phyloP scores from a whole-genome alignment of 2,329 filamentous ascomycete genomes.

The Parafenestella ontariensis region DNA sequence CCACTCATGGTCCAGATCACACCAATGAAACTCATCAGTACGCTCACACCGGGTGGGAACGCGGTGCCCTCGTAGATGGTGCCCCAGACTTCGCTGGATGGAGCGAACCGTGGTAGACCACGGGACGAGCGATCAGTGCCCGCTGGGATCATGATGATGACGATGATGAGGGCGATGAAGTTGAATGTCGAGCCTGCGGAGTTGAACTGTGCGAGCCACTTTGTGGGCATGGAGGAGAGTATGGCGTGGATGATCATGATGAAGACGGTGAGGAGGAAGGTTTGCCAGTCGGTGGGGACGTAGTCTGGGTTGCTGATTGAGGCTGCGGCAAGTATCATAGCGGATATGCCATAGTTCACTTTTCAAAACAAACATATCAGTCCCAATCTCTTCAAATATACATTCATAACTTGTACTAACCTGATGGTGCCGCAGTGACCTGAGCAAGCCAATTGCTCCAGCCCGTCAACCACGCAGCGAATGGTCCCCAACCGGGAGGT shows the following conservation, averaged over 20 bases:
- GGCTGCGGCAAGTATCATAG: constrained; percentile 74
- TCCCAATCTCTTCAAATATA: background rate
- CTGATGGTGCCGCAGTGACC: constrained; percentile 68
- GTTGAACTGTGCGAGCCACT: constrained; percentile 74
- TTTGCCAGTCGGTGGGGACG: constrained; percentile 69
- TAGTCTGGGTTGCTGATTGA: constrained; percentile 74
- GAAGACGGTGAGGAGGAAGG: constrained; percentile 70
- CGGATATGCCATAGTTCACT: constrained; percentile 70
- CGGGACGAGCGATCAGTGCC: constrained; percentile 59
- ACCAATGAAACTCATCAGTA: constrained; percentile 74
- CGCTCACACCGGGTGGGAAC: constrained; percentile 70
- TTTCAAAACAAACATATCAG: constrained; percentile 9
- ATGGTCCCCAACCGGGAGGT: constrained; percentile 68
- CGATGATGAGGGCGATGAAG: constrained; percentile 69
- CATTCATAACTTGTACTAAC: constrained; percentile 20
- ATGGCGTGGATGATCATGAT: constrained; percentile 72
- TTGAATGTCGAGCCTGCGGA: constrained; percentile 75
- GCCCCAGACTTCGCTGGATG: constrained; percentile 68
- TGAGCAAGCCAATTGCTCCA: constrained; percentile 76
- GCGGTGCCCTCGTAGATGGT: constrained; percentile 70
- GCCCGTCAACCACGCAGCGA: constrained; percentile 72
- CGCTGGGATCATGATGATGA: constrained; percentile 73
- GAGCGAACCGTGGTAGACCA: constrained; percentile 64
- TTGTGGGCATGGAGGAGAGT: constrained; percentile 74
- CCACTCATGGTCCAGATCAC: constrained; percentile 75